Evolutionary conservation across 345 rosid species (phyloP), one percentile per base, ranked within the genome.

Genomic region (Lenwebbia sp.): DNA sequence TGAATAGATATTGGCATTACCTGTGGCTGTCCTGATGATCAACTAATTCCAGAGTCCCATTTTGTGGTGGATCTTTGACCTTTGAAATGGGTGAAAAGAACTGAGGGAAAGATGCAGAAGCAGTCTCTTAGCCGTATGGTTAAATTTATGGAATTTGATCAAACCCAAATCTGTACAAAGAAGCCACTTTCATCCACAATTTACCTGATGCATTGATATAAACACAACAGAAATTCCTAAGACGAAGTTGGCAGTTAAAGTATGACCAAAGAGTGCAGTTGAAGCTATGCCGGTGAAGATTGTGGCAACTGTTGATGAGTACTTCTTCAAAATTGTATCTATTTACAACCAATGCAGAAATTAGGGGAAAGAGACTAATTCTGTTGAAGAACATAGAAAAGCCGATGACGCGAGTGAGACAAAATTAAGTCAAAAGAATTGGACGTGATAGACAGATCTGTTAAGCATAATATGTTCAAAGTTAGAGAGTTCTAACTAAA

Each of bases 301-400:
- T 85, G 90, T 90, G 26, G 90, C 92, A 17, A 90, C 90, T 7
- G 90, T 88, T n/a, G 92, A 90, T 0, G 92, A 90, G 60, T 89
- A 90, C 58, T 90, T 90, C 85, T 90, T 90, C 89, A 90, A 89
- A 85, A 90, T 90, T 82, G 92, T 90, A 89, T 90, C 90, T 90
- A 87, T 40, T 86, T 28, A 62, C 57, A 90, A 83, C 44, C 44
- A 87, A 56, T 47, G 23, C 53, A 85, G 37, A 57, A 62, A 44
- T 85, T 84, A 19, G 47, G n/a, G 75, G 23, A 85, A 86, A 37
- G 65, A 76, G 75, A 55, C 13, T 33, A 65, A 75, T 40, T 81
- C 10, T 53, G n/a, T 50, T 1, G 15, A 26, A 50, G 41, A 54
- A 33, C 44, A 9, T 22, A 74, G 22, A 23, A 84, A 76, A 62